Evolutionary conservation across 208 protist genomes (phyloP).

Genomic region (Crithidia fasciculata): DNA sequence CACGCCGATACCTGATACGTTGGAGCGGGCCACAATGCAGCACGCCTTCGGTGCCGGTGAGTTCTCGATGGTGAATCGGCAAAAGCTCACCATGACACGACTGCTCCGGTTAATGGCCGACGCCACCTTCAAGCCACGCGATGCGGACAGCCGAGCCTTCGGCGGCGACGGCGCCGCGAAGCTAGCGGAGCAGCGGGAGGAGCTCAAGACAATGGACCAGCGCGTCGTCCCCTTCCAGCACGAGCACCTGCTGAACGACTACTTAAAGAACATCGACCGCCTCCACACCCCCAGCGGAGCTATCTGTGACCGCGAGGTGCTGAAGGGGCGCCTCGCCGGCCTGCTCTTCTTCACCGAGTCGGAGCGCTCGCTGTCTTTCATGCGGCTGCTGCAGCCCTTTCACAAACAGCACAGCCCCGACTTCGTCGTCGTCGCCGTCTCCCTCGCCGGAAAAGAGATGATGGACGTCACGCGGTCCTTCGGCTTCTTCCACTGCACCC

Average conservation of each 20-base stretch:
- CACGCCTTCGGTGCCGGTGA: conserved; percentile 57
- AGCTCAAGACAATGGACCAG: conserved; percentile 78
- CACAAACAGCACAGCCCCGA: conserved; percentile 61
- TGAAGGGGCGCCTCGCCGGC: conserved; percentile 79
- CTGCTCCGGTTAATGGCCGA: conserved; percentile 52
- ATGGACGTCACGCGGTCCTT: conserved; percentile 61
- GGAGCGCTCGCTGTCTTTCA: conserved; percentile 70
- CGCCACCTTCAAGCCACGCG: conserved; percentile 71
- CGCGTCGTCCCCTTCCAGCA: conserved; percentile 71
- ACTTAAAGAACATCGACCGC: conserved; percentile 64
- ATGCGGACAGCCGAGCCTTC: conserved; percentile 64
- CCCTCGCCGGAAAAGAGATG: conserved; percentile 71
- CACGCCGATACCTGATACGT: conserved; percentile 24
- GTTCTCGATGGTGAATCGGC: conserved; percentile 67
- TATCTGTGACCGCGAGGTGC: conserved; percentile 42
- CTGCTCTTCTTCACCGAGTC: conserved; percentile 84
- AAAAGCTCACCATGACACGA: conserved; percentile 54
- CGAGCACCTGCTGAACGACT: conserved; percentile 66
- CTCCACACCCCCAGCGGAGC: conserved; percentile 65
- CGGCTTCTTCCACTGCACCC: conserved; percentile 84
- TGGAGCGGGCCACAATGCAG: conserved; percentile 37
- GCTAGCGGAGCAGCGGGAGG: conserved; percentile 58
- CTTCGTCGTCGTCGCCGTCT: conserved; percentile 79
- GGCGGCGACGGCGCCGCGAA: conserved; percentile 73
- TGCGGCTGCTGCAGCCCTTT: conserved; percentile 60